Percentiles rank a stretch among this genome's conserved stretches.
Conservation (phyloP, 1,139 yeast genomes). For the Waltiozyma sp. region DNA sequence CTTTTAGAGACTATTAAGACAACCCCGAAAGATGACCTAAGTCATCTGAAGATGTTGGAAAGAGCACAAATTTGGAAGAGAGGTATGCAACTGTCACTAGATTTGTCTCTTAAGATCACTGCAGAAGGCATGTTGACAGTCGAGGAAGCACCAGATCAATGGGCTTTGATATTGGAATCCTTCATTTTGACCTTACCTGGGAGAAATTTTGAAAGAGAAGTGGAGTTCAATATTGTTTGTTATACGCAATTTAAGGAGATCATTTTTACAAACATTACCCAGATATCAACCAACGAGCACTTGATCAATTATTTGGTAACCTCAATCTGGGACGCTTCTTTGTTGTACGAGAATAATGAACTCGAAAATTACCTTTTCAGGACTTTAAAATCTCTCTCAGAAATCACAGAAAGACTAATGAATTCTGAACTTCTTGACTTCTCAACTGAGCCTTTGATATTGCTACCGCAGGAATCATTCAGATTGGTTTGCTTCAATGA, state of each 20-base stretch:
- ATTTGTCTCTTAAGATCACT: constrained; percentile 18
- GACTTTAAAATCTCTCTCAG: constrained; percentile 19
- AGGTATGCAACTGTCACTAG: constrained; percentile 22
- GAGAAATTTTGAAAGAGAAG: constrained; percentile 26
- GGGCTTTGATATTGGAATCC: constrained; percentile 36
- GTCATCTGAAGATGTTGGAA: constrained; percentile 10
- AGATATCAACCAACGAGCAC: constrained; percentile 18
- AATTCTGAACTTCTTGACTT: constrained; percentile 25
- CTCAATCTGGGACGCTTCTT: constrained; percentile 37
- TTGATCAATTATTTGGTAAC: constrained; percentile 34
- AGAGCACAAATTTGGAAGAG: constrained; percentile 22
- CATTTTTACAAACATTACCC: constrained; percentile 30
- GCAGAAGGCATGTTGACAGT: constrained; percentile 4
- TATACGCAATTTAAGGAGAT: constrained; percentile 33
- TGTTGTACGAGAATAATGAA: constrained; percentile 38
- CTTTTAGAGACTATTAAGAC: constrained; percentile 30
- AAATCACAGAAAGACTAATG: constrained; percentile 22
- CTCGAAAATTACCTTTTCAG: constrained; percentile 28
- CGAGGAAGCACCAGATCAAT: constrained; percentile 15
- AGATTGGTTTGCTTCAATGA: constrained; percentile 40
- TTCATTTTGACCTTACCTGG: constrained; percentile 31
- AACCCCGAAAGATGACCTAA: constrained; percentile 28
- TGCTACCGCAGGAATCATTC: constrained; percentile 28
- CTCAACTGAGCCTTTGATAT: constrained; percentile 31
- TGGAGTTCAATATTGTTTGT: constrained; percentile 35